Conservation (phyloP, 345 rosid genomes). For the Gossypium sturtianum region DNA sequence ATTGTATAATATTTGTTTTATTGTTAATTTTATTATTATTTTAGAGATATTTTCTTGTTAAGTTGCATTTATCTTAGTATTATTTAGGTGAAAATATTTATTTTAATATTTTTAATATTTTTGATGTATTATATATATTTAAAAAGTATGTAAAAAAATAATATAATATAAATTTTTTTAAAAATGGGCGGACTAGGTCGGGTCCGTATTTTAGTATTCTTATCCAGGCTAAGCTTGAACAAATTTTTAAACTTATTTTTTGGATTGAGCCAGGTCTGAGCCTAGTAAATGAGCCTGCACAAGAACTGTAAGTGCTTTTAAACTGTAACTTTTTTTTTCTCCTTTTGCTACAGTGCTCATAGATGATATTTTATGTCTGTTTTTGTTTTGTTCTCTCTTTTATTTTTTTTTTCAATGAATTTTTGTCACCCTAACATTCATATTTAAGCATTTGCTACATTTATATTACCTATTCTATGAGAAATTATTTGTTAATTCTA, state of each 20-base stretch:
- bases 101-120: no score
- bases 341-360: not conserved
- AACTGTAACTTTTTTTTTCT: not conserved
- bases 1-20: no score
- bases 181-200: fast-evolving
- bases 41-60: no score
- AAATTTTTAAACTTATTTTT: no score
- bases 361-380: not conserved
- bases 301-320: not conserved
- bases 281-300: no score
- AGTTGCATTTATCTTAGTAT: no score
- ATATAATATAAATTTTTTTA: no score
- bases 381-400: not conserved
- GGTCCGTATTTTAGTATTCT: fast-evolving
- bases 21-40: no score
- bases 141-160: no score
- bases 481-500: not conserved
- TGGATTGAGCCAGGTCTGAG: fast-evolving
- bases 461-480: not conserved
- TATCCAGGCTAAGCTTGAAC: fast-evolving
- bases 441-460: not conserved
- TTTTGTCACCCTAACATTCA: not conserved
- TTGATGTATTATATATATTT: no score
- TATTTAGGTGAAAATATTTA: no score
- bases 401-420: not conserved